phyloP scores from a whole-genome alignment of 2,329 filamentous ascomycete species.

The Zopfia rhizophila region DNA sequence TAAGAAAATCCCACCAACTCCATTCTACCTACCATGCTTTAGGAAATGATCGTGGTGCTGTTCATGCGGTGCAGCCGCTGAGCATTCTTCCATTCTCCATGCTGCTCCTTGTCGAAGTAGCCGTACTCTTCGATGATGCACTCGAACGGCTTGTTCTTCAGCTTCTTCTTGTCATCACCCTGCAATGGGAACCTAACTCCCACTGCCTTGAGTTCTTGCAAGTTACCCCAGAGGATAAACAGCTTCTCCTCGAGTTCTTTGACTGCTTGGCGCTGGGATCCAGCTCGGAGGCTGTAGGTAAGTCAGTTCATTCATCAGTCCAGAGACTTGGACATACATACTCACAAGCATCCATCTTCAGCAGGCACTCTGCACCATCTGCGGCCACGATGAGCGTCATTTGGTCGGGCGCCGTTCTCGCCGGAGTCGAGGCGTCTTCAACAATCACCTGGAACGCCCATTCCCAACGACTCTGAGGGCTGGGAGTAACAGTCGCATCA shows the following conservation, averaged over 20 bases:
- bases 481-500: slow-evolving; percentile 55
- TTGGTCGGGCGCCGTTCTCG: slow-evolving; percentile 40
- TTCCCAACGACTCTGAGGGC: slow-evolving; percentile 67
- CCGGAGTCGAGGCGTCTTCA: slow-evolving; percentile 68
- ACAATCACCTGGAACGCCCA: slow-evolving; percentile 86
- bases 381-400: slow-evolving; percentile 77
- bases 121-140: slow-evolving; percentile 57
- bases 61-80: too few species aligned
- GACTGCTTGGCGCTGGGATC: slow-evolving; percentile 56
- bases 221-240: slow-evolving; percentile 84
- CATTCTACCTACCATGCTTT: too few species aligned
- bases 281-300: slow-evolving; percentile 64
- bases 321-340: slow-evolving; percentile 50
- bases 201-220: slow-evolving; percentile 72
- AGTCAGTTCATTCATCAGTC: slow-evolving; percentile 22
- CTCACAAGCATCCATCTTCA: slow-evolving; percentile 65
- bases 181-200: slow-evolving; percentile 36
- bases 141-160: slow-evolving; percentile 57
- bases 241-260: slow-evolving; percentile 72
- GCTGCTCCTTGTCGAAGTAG: slow-evolving; percentile 1
- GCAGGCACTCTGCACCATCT: slow-evolving; percentile 64
- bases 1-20: too few species aligned
- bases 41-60: too few species aligned
- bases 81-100: slow-evolving; percentile 8
- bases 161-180: slow-evolving; percentile 29